These are phyloP conservation scores for Fraxinus paxiana DNA, from an alignment of 305 asterid species.

Conservation along the genomic window DNA sequence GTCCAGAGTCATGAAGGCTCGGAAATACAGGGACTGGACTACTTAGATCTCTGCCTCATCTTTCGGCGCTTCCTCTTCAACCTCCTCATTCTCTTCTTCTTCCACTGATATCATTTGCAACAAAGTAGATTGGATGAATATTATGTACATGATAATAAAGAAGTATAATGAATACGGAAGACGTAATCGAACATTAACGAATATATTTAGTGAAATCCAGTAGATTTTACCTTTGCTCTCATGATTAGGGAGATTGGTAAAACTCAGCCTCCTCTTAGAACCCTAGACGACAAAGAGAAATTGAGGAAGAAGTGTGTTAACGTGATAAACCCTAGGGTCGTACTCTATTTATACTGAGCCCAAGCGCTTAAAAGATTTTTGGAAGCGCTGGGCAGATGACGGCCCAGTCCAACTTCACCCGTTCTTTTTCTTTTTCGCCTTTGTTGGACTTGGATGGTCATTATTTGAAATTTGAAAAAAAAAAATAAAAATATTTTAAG, in stretches of 20 bases:
- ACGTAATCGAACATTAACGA: neutral
- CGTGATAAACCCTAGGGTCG: neutral
- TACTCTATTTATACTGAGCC: neutral
- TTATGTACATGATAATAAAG: neutral
- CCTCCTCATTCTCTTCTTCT: constrained; percentile 45
- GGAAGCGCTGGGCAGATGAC: neutral
- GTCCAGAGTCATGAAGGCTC: neutral
- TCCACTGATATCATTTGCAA: constrained; percentile 26
- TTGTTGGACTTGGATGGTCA: neutral
- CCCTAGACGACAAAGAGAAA: neutral
- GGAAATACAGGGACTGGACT: neutral
- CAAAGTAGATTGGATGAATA: neutral
- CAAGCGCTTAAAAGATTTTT: neutral
- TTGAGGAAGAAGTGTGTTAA: neutral
- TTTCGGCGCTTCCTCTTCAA: constrained; percentile 30
- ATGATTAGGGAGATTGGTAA: constrained; percentile 2
- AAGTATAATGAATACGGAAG: neutral
- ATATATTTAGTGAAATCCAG: neutral
- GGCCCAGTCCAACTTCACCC: neutral
- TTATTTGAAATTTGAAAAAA: neutral
- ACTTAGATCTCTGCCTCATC: constrained; percentile 33
- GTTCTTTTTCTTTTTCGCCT: neutral
- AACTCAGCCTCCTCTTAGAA: neutral
- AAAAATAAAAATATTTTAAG: too few relatives aligned
- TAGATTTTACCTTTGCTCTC: constrained; percentile 30